These are phyloP conservation scores for Pseudocercospora macadamiae DNA, from an alignment of 2,329 filamentous ascomycete genomes.

Conservation along the genomic window DNA sequence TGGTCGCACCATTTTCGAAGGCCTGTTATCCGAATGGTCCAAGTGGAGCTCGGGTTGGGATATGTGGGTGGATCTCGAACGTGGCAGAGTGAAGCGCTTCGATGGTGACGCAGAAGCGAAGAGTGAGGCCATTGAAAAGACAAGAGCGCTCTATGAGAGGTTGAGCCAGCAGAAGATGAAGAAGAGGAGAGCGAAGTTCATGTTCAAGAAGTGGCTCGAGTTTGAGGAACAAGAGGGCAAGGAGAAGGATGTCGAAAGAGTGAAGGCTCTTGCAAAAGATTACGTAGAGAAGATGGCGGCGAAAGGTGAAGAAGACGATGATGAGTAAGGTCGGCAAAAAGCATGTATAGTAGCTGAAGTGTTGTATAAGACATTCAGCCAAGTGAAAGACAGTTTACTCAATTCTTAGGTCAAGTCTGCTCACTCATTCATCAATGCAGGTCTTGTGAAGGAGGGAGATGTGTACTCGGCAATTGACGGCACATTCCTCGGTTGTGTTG, in stretches of 20 bases:
- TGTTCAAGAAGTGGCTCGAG: slow-evolving; percentile 89
- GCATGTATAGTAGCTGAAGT: not conserved
- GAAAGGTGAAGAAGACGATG: slow-evolving; percentile 36
- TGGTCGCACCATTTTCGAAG: slow-evolving; percentile 92
- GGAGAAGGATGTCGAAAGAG: slow-evolving; percentile 69
- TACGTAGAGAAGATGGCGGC: slow-evolving; percentile 62
- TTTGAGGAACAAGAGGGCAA: slow-evolving; percentile 78
- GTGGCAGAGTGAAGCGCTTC: slow-evolving; percentile 35
- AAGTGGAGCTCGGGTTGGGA: slow-evolving; percentile 94
- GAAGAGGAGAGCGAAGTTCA: slow-evolving; percentile 77
- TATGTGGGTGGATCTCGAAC: slow-evolving; percentile 83
- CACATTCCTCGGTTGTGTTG: not conserved
- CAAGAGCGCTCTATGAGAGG: slow-evolving; percentile 70
- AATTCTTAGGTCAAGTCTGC: too few species aligned
- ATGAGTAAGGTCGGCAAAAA: slow-evolving; percentile 2
- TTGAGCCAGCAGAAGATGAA: slow-evolving; percentile 70
- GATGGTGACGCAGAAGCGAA: slow-evolving; percentile 41
- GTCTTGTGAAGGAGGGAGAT: not conserved
- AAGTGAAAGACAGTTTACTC: too few species aligned
- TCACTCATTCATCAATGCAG: not conserved
- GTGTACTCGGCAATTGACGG: not conserved
- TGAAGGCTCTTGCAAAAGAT: slow-evolving; percentile 70
- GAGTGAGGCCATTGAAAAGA: slow-evolving; percentile 64
- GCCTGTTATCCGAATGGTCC: slow-evolving; percentile 78
- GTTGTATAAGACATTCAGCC: too few species aligned